Evolutionary conservation across 805 yeast species (phyloP), one percentile per base, ranked within the genome.

Genomic region (Osmozyma mogii): DNA sequence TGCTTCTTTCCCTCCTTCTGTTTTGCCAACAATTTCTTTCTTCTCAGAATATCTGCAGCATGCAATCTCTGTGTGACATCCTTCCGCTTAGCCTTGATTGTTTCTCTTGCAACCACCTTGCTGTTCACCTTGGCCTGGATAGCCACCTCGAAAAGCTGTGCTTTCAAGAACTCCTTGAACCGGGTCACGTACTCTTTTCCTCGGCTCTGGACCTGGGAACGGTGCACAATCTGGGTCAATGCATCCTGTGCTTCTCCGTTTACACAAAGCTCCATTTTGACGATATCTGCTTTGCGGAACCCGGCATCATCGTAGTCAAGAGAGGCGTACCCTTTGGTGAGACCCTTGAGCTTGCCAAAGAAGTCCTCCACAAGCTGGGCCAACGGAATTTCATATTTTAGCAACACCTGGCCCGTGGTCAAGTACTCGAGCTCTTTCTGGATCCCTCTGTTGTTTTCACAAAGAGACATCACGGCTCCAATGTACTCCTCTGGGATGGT

Each of bases 241-340:
- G 97, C 97, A 60, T 89, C 98, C 21, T 89, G 81, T 13, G 94
- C 74, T 25, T 65, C 73, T 2, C 96, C 95, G 52, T 89, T 92
- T 4, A 89, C 95, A 33, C 89, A 63, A 25, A 92, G 65, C 50
- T 89, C 96, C 59, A 89, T 59, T 49, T 89, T 92, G 19, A 84
- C 87, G 14, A 89, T 74, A 47, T 84, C 87, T 1, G 94, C 75
- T 19, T 73, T 70, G 40, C 63, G 68, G 56, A 87, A 89, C 0
- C 97, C 98, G 4, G 81, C 77, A 49, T 89, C 97, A 44, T 92
- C 96, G 48, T 89, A 89, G 56, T 89, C 97, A 30, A 89, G 63
- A 1, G 96, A 84, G 0, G 95, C 97, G 56, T 84, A 89, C 1
- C 98, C 98, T 47, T 77, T 75, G 0, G 97, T 84, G 1, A 76